Conservation (phyloP, 257 asterid species). For the Nicotiana knightiana region DNA sequence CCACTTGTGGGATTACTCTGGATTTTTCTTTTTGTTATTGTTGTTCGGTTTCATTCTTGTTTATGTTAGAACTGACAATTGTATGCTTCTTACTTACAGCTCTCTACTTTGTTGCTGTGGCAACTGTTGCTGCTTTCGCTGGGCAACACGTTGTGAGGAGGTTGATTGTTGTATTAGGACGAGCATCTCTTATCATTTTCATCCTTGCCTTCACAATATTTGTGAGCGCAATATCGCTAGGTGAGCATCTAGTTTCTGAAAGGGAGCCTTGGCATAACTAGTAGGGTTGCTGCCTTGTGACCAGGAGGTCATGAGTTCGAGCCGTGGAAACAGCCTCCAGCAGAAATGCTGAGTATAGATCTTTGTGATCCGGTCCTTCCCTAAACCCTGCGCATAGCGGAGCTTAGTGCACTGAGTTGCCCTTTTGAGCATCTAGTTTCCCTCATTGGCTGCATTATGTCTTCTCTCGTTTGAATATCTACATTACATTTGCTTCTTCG, state of each 20-base stretch:
- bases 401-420: no score
- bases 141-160: constrained; percentile 89
- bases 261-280: no score
- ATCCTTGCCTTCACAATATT: constrained; percentile 85
- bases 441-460: background rate
- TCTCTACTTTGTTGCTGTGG: constrained; percentile 61
- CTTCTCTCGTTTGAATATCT: background rate
- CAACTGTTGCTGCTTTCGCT: constrained; percentile 73
- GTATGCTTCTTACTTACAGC: constrained; percentile 43
- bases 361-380: no score
- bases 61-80: background rate
- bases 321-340: no score
- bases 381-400: no score
- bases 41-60: background rate
- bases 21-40: no score
- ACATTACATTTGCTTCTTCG: background rate
- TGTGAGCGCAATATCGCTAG: constrained; percentile 86
- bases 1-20: no score
- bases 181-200: constrained; percentile 90
- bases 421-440: no score
- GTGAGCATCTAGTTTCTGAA: constrained; percentile 24
- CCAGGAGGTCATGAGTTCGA: no score
- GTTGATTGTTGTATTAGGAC: constrained; percentile 58
- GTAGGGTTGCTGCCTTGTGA: no score
- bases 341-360: no score